Evolutionary conservation across 495 filamentous ascomycete species (phyloP), one percentile per base, ranked within the genome.

Genomic region (Usnea hakonensis): DNA sequence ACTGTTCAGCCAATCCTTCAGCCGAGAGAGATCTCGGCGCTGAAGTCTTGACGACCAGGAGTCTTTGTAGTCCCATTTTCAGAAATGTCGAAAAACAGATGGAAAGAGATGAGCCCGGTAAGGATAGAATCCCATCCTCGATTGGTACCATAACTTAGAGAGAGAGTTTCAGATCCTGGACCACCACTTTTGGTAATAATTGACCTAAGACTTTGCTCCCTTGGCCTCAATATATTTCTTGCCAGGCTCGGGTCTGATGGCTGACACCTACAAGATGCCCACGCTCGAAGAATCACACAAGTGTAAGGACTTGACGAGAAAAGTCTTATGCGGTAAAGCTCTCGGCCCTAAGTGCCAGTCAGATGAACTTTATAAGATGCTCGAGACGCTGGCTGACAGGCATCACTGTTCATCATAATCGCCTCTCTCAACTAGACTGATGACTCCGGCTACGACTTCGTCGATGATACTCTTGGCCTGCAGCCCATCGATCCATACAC

Each of bases 401-500:
- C 14, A 33, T 52, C 48, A 52, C 26, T 19, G 28, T 57, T 40
- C 54, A 38, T 14, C 19, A 57, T 57, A 55, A 8, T 17, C 48
- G 8, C 36, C 52, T 17, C 17, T 26, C 17, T 50, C 58, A 2
- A 38, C 43, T 26, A 65, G 37, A 14, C 26, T 36, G 2, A 62
- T 53, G 11, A 64, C 52, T 32, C 56, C 64, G 4, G 57, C 67
- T 28, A 58, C 46, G 7, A 68, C 60, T 21, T 60, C 41, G 0
- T 65, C 60, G 10, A 61, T 11, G 17, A 66, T 43, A 16, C 14
- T 54, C 54, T 55, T 63, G 26, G 68, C 67, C 65, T 71, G 64
- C 67, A 78, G 69, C 9, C 66, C 65, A 5, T 67, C 58, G 32
- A 74, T 52, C 76, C 77, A 78, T 35, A 68, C 48, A n/a, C 21